These are phyloP conservation scores for Hyaloraphidium curvatum DNA, from an alignment of 192 early-diverging fungal genomes.

Conservation along the genomic window DNA sequence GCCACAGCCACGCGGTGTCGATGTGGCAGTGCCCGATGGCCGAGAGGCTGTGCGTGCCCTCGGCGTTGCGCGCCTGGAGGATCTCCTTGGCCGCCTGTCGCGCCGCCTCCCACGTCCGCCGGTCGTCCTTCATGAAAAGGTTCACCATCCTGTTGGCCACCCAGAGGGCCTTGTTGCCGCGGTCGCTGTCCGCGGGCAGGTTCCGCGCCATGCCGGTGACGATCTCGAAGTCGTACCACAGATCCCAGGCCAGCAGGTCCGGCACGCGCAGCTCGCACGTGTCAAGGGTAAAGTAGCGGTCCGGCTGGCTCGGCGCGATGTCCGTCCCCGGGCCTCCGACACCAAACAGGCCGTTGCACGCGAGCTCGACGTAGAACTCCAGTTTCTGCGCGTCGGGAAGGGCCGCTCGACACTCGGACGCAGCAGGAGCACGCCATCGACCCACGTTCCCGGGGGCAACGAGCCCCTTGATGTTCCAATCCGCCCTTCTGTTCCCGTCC, in stretches of 20 bases:
- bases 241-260: constrained; percentile 29
- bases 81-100: too few relatives aligned
- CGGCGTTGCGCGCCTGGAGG: constrained; percentile 22
- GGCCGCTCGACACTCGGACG: not conserved
- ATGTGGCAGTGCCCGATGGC: constrained; percentile 90
- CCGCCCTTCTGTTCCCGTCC: constrained; percentile 29
- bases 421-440: not conserved
- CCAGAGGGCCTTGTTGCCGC: constrained; percentile 59
- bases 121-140: constrained; percentile 30
- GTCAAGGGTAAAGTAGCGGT: constrained; percentile 37
- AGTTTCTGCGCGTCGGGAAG: constrained; percentile 12
- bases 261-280: constrained; percentile 5
- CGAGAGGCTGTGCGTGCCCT: constrained; percentile 46
- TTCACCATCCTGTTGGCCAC: constrained; percentile 68
- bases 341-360: constrained; percentile 88
- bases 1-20: constrained; percentile 82
- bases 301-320: constrained; percentile 48
- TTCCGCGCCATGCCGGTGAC: constrained; percentile 49
- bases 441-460: constrained; percentile 23
- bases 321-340: constrained; percentile 33
- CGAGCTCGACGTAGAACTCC: constrained; percentile 73
- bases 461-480: constrained; percentile 24
- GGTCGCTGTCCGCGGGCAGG: constrained; percentile 43
- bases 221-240: constrained; percentile 61
- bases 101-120: constrained; percentile 16